A percentile compares a stretch with the other conserved stretches of the same genome.
Evolutionary conservation across 768 basidiomycete species (phyloP).

Genomic region (Kwoniella mangroviensis): DNA sequence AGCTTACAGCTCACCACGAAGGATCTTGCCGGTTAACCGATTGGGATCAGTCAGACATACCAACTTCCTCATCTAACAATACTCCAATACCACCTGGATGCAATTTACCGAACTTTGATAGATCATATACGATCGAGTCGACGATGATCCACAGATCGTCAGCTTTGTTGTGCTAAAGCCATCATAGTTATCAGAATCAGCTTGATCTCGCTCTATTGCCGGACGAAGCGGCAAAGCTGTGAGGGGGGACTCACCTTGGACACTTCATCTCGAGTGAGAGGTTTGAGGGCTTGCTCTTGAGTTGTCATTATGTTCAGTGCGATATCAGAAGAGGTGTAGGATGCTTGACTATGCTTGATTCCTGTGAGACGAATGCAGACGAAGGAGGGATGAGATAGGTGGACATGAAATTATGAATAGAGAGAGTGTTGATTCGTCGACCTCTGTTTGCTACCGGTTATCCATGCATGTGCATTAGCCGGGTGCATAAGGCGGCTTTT

Average conservation of each 20-base stretch:
- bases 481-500: neutral
- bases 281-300: conserved; percentile 55
- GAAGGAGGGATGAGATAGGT: neutral
- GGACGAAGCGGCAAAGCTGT: neutral
- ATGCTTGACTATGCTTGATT: neutral
- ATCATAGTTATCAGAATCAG: conserved; percentile 2
- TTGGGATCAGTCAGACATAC: conserved; percentile 59
- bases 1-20: neutral
- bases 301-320: conserved; percentile 38
- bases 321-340: neutral
- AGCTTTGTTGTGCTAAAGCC: conserved; percentile 69
- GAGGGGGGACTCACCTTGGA: conserved; percentile 63
- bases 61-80: conserved; percentile 76
- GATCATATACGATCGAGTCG: conserved; percentile 81
- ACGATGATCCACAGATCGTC: conserved; percentile 88
- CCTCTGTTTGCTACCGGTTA: conserved; percentile 19
- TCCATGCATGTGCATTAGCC: neutral
- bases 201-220: neutral
- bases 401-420: conserved; percentile 17
- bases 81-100: conserved; percentile 82
- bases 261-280: conserved; percentile 72
- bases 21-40: neutral
- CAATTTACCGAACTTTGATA: conserved; percentile 75
- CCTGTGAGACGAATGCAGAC: neutral
- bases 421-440: conserved; percentile 18